These are phyloP conservation scores for Coemansia umbellata DNA, from an alignment of 192 early-diverging fungal genomes.

Conservation along the genomic window DNA sequence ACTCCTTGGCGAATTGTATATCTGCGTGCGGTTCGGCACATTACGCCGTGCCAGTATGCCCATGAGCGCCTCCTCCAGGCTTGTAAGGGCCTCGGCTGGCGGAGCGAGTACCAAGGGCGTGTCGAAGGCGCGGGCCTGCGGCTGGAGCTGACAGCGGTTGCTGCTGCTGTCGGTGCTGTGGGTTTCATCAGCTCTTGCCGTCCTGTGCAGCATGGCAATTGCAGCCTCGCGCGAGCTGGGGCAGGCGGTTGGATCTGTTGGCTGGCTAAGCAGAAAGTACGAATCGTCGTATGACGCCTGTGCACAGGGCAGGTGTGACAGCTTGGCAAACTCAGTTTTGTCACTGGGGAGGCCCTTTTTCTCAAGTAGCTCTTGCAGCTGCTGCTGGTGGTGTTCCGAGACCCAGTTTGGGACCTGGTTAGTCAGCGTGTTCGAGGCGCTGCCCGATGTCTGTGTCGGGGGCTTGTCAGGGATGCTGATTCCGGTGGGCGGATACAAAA, in stretches of 20 bases:
- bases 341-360: conserved; percentile 18
- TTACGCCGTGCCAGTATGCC: conserved; percentile 36
- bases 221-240: conserved; percentile 36
- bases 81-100: conserved; percentile 25
- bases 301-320: neutral
- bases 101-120: conserved; percentile 34
- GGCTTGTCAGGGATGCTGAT: conserved; percentile 28
- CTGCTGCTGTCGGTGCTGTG: neutral
- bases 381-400: conserved; percentile 33
- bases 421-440: neutral
- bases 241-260: neutral
- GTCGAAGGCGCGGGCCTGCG: neutral
- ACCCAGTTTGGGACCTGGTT: conserved; percentile 17
- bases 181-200: conserved; percentile 8
- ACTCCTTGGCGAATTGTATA: conserved; percentile 12
- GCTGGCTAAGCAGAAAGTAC: conserved; percentile 32
- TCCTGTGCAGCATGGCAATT: conserved; percentile 23
- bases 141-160: neutral
- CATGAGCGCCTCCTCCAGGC: conserved; percentile 38
- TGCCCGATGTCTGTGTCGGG: neutral
- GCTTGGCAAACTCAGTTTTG: neutral
- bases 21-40: conserved; percentile 37
- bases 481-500: conserved; percentile 44
- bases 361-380: conserved; percentile 40
- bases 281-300: conserved; percentile 47